Evolutionary conservation across 805 yeast species (phyloP).

Genomic region (Teunomyces atbi): DNA sequence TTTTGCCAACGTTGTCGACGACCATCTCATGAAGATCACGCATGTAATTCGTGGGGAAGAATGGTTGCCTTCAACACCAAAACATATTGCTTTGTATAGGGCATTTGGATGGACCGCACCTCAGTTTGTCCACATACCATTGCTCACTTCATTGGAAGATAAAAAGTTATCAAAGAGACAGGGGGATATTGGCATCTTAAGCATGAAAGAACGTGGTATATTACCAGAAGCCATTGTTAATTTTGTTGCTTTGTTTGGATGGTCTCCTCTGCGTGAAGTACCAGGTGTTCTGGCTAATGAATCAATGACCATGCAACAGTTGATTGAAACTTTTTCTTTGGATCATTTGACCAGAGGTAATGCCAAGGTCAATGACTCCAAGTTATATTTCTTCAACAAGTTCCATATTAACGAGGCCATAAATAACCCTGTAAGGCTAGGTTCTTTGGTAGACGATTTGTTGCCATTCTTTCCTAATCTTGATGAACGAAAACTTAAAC

Average conservation of each 20-base stretch:
- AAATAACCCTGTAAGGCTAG: conserved; percentile 31
- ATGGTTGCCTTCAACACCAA: conserved; percentile 96
- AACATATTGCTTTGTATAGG: conserved; percentile 80
- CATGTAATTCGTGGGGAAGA: conserved; percentile 98
- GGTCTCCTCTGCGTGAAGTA: conserved; percentile 74
- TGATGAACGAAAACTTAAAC: conserved; percentile 30
- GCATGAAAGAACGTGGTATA: conserved; percentile 58
- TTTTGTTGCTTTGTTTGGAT: conserved; percentile 87
- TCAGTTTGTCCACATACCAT: conserved; percentile 81
- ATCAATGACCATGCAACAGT: conserved; percentile 48
- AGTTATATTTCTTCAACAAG: conserved; percentile 76
- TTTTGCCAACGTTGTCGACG: conserved; percentile 94
- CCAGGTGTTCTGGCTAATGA: conserved; percentile 52
- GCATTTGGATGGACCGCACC: conserved; percentile 90
- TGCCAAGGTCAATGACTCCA: conserved; percentile 82
- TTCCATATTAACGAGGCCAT: conserved; percentile 53
- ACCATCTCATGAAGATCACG: conserved; percentile 86
- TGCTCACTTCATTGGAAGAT: conserved; percentile 68
- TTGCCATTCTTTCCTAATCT: conserved; percentile 17
- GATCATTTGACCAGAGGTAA: conserved; percentile 86
- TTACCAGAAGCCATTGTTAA: conserved; percentile 86
- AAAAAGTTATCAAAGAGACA: conserved; percentile 84
- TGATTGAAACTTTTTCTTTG: conserved; percentile 57
- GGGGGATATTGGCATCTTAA: conserved; percentile 73
- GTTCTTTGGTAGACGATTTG: conserved; percentile 33